Base-by-base conservation (phyloP, 2,329 filamentous ascomycete genomes). In the Akanthomyces uredinophilus region DNA sequence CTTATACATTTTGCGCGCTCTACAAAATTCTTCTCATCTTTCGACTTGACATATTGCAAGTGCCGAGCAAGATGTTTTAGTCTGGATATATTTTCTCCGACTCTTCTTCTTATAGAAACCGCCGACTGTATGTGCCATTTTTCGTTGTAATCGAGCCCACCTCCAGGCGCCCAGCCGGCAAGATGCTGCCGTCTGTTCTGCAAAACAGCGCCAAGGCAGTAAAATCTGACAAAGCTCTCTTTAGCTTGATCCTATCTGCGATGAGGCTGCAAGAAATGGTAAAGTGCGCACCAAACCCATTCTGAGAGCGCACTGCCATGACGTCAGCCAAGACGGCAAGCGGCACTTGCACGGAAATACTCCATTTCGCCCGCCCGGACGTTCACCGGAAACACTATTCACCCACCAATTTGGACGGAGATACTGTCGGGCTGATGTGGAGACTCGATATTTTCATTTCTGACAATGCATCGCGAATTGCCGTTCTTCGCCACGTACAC, bases 281-380 rank as follows among this genome's bases (percentile, higher is more conserved):
- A 18, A 49, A 27, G 14, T 6, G 16, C n/a, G 32, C 54, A 11
- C 4, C 13, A 27, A 3, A 37, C 2, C 20, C 27, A 49, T 49
- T 1, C 10, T 27, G n/a, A 49, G 43, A 1, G 27, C 41, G 10
- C 27, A 16, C 29, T 4, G 20, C 13, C 41, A 57, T 57, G 43
- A 57, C 54, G 54, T 57, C 54, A 57, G 54, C 43, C 43, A 49
- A 57, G 54, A 13, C 29, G 54, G 54, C 13, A 47, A 16, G 41
- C 54, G 54, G 41, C 4, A 47, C 41, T 16, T 22, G 27, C n/a
- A 13, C 27, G 27, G 41, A 16, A 32, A 37, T 32, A 22, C 32
- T 14, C 54, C n/a, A 16, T 35, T 20, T 55, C n/a, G 7, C 5
- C 4, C 29, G 32, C 18, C 16, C n/a, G n/a, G 16, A 46, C 22